Conservation (phyloP, 1,284 basidiomycete genomes). For the Mixia osmundae region DNA sequence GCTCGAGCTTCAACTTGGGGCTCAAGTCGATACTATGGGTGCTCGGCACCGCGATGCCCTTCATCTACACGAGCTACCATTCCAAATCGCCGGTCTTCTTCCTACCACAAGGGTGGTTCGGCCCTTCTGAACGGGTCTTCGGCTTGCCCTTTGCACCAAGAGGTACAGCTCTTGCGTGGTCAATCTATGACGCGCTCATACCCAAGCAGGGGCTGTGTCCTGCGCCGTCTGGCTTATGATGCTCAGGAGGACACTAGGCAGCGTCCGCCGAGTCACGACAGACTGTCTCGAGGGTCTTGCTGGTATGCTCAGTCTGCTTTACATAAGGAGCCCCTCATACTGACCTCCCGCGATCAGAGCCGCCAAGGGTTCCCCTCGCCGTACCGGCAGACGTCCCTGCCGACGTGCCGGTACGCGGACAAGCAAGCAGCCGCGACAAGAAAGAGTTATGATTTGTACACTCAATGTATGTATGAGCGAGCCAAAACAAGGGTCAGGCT, state of each 20-base stretch:
- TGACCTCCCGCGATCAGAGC: too few species aligned
- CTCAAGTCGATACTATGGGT: constrained; percentile 57
- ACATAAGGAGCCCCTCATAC: too few species aligned
- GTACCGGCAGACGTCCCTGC: too few species aligned
- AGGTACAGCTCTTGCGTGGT: constrained; percentile 25
- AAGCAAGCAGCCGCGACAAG: too few species aligned
- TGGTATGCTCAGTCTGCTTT: too few species aligned
- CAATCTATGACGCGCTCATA: not conserved
- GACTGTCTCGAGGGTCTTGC: too few species aligned
- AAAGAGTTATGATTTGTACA: too few species aligned
- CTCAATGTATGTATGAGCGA: too few species aligned
- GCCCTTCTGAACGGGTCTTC: constrained; percentile 56
- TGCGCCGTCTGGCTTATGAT: constrained; percentile 79
- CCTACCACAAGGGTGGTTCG: constrained; percentile 67
- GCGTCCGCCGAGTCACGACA: too few species aligned
- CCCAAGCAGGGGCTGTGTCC: constrained; percentile 46
- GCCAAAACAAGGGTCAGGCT: too few species aligned
- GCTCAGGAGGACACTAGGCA: constrained; percentile 55
- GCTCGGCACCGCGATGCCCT: constrained; percentile 57
- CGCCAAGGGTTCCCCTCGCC: too few species aligned
- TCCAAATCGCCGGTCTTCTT: constrained; percentile 69
- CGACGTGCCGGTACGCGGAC: too few species aligned
- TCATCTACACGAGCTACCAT: constrained; percentile 69
- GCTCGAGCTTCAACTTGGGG: constrained; percentile 31
- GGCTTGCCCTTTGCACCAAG: constrained; percentile 52